These are phyloP conservation scores for Cladosporium sp. DNA, from an alignment of 2,329 filamentous ascomycete genomes.

Conservation along the genomic window DNA sequence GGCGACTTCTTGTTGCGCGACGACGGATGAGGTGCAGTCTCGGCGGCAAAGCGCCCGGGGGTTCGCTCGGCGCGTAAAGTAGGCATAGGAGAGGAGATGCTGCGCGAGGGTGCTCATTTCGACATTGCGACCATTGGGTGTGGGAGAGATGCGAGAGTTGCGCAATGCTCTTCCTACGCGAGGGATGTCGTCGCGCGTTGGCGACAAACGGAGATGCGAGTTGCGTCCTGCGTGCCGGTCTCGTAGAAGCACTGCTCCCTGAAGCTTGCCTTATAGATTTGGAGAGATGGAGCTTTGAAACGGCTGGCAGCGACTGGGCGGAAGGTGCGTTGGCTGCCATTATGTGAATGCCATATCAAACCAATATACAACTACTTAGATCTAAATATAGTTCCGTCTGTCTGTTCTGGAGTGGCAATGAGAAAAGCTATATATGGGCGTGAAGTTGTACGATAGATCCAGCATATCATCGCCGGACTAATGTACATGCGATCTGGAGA, in stretches of 20 bases:
- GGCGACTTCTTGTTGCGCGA: background rate
- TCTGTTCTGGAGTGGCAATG: background rate
- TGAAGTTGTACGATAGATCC: background rate
- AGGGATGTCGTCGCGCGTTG: slow-evolving; percentile 1
- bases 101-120: slow-evolving; percentile 5
- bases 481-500: background rate
- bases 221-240: background rate
- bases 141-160: background rate
- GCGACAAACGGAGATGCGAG: background rate
- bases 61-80: slow-evolving; percentile 4
- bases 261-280: slow-evolving; percentile 10
- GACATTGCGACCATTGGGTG: background rate
- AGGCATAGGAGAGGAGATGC: slow-evolving; percentile 1
- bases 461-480: background rate
- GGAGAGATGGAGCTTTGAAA: slow-evolving; percentile 11
- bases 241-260: slow-evolving; percentile 6
- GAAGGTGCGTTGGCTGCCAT: background rate
- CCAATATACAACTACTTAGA: background rate
- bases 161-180: background rate
- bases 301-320: background rate
- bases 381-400: background rate
- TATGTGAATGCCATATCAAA: background rate
- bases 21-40: slow-evolving; percentile 1
- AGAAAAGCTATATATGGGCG: background rate
- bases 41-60: background rate